A percentile compares a stretch with the other conserved stretches of the same genome.
Evolutionary conservation across 495 filamentous ascomycete species (phyloP).

Genomic region (Oidiodendron maius): DNA sequence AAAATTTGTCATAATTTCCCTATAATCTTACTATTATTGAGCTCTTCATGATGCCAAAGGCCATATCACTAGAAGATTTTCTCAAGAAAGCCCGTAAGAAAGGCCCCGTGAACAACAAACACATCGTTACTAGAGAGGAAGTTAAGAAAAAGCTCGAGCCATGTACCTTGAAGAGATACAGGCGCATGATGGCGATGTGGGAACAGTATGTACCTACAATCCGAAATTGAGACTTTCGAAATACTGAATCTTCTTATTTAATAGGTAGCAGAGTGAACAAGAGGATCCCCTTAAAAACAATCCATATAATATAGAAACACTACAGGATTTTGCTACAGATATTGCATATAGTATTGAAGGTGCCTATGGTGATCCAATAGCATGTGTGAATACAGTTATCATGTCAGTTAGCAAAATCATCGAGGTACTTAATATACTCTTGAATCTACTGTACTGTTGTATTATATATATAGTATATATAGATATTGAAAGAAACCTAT

Average conservation of each 20-base stretch:
- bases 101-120: too few species aligned
- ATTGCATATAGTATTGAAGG: slow-evolving; percentile 4
- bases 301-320: slow-evolving; percentile 7
- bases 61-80: slow-evolving; percentile 1
- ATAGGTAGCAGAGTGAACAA: background rate
- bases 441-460: too few species aligned
- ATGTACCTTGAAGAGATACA: slow-evolving; percentile 5
- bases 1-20: slow-evolving; percentile 1
- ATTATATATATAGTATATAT: too few species aligned
- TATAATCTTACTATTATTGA: slow-evolving; percentile 6
- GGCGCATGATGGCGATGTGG: background rate
- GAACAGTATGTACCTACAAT: background rate
- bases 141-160: slow-evolving; percentile 4
- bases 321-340: slow-evolving; percentile 2
- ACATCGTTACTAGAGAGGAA: slow-evolving; percentile 6
- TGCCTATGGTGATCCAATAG: slow-evolving; percentile 1
- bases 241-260: slow-evolving; percentile 1
- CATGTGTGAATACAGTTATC: slow-evolving; percentile 7
- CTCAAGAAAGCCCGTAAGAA: too few species aligned
- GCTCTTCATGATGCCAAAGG: slow-evolving; percentile 2
- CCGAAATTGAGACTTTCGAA: background rate
- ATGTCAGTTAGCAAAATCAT: too few species aligned
- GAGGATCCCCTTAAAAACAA: background rate
- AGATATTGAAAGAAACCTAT: too few species aligned
- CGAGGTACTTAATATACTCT: too few species aligned